Base-by-base conservation (phyloP, 2,329 filamentous ascomycete genomes). In the Microdochium paspali region DNA sequence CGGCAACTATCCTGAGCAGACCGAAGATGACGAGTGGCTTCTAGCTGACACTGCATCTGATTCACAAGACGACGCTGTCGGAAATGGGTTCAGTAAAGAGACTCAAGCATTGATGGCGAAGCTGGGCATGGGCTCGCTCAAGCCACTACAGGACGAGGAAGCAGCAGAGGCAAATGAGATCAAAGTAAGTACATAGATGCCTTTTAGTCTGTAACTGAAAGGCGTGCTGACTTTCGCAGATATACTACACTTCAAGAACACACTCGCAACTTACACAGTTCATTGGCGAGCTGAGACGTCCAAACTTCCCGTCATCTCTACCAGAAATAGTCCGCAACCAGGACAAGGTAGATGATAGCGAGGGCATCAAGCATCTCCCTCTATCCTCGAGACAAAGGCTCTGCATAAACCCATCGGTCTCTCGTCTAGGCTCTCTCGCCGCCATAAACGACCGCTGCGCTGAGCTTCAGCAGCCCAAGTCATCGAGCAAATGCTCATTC, bases 361-460 rank as follows among this genome's bases (percentile, higher is more conserved):
- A 89, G 61, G 70, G 74, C 2, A 73, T 95, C 42, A 95, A 93
- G 57, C 83, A 95, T 53, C 63, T 96, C 0, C 84, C 90, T 0
- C 67, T 96, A 1, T 91, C 90, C 0, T 95, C 90, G 0, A 79
- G 90, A 4, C 93, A 94, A 61, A 87, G 89, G 49, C 73, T 84
- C 9, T 98, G 93, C 65, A 95, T 98, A 66, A 96, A 98, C 55
- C 79, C 85, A 0, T 78, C 83, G 25, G 91, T 98, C 2, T 74
- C 77, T 23, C 80, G 78, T 12, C 77, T 97, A 2, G 76, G 77
- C 39, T 79, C 79, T 0, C 72, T 85, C 1, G 83, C 86, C 1
- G 88, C 89, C 5, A 95, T 98, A 67, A 98, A 97, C 59, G 93
- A 98, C 61, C 79, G 84, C 12, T 98, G 93, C 58, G 72, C 91